These are phyloP conservation scores for Ormosia semicastrata DNA, from an alignment of 306 rosid genomes.

Conservation along the genomic window DNA sequence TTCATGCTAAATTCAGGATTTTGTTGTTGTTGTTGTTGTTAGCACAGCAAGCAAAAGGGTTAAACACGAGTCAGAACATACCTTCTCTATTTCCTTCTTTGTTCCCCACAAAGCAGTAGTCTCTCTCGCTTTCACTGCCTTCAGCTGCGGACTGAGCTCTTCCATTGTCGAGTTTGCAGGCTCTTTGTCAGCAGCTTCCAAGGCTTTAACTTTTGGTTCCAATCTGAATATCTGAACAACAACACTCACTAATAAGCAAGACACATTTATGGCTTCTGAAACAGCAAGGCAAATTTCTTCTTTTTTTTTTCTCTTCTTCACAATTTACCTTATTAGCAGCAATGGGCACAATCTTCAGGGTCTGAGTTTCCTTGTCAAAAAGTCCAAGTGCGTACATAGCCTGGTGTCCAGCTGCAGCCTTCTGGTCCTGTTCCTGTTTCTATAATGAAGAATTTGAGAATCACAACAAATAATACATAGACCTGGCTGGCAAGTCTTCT, in stretches of 20 bases:
- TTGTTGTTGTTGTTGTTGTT: not conserved
- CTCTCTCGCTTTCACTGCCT: conserved; percentile 20
- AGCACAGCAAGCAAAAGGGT: conserved; percentile 1
- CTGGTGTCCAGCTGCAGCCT: conserved; percentile 62
- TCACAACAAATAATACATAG: not conserved
- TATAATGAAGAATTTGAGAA: conserved; percentile 4
- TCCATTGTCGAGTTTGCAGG: conserved; percentile 30
- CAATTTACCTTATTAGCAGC: conserved; percentile 67
- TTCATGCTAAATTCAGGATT: not conserved
- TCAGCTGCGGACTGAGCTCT: conserved; percentile 42
- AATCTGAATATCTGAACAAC: conserved; percentile 71
- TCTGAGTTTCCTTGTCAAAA: conserved; percentile 66
- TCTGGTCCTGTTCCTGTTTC: conserved; percentile 43
- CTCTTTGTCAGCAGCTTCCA: conserved; percentile 37
- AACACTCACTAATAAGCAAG: not conserved
- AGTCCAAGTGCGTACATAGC: conserved; percentile 69
- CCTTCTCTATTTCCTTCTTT: conserved; percentile 53
- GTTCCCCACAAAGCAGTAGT: conserved; percentile 56
- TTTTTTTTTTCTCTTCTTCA: not conserved
- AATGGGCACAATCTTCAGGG: conserved; percentile 61
- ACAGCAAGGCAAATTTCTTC: not conserved
- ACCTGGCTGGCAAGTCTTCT: not conserved
- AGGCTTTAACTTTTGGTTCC: conserved; percentile 69
- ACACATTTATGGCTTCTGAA: not conserved
- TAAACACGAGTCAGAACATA: conserved; percentile 21